Conservation (phyloP, 768 basidiomycete genomes). For the Albatrellus ellisii region DNA sequence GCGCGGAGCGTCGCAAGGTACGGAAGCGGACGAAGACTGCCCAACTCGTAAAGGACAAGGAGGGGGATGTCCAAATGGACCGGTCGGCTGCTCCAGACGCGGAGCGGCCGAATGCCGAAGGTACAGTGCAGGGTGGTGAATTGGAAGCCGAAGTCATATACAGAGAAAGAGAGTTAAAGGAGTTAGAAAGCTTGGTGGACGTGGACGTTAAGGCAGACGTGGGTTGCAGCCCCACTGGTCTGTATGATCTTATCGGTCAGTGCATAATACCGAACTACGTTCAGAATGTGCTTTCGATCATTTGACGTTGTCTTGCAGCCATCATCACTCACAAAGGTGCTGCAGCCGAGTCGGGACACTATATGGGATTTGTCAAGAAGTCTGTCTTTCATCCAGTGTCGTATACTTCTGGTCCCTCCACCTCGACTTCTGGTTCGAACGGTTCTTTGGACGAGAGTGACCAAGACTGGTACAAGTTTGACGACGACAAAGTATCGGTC, state of each 20-base stretch:
- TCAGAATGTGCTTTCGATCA: background rate
- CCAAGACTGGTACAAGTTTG: constrained; percentile 92
- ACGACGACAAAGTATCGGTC: constrained; percentile 85
- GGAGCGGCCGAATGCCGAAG: constrained; percentile 1
- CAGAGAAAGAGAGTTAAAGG: constrained; percentile 48
- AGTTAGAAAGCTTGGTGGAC: constrained; percentile 53
- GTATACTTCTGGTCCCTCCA: background rate
- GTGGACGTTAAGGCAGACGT: constrained; percentile 50
- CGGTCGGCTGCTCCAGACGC: constrained; percentile 19
- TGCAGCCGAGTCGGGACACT: constrained; percentile 90
- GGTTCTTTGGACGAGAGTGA: constrained; percentile 37
- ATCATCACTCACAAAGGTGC: constrained; percentile 97
- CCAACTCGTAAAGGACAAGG: constrained; percentile 18
- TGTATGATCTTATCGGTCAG: constrained; percentile 89
- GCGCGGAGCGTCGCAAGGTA: constrained; percentile 71
- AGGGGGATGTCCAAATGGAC: constrained; percentile 37
- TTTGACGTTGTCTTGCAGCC: constrained; percentile 29
- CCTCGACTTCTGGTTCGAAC: background rate
- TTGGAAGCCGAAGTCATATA: constrained; percentile 55
- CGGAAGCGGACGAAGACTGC: constrained; percentile 56
- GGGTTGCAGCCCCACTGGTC: constrained; percentile 62
- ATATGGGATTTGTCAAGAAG: constrained; percentile 86
- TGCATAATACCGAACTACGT: constrained; percentile 10
- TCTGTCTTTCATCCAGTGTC: constrained; percentile 38
- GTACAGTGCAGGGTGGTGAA: constrained; percentile 13